Evolutionary conservation across 495 filamentous ascomycete species (phyloP), one percentile per base, ranked within the genome.

Genomic region (Tuber aestivum): DNA sequence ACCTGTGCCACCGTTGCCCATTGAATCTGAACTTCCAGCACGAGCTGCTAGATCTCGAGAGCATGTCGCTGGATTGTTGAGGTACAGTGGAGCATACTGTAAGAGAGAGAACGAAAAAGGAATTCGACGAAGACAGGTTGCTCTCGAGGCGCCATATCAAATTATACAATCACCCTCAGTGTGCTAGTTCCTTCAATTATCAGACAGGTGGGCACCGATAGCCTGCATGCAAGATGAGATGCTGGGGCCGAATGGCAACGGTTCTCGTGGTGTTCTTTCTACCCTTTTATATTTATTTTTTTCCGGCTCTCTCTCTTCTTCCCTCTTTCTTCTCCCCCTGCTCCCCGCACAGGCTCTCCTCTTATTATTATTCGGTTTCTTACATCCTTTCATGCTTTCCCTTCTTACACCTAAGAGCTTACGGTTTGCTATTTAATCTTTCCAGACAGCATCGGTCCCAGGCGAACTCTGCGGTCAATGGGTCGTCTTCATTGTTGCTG

Each of bases 161-260:
- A 18, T 35, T 65, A 35, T 65, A 32, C 56, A 18, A 35, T 27
- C 56, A 65, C 27, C 35, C 56, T 6, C 12, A 4, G 27, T 32
- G 56, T 32, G 56, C 56, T 27, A 65, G n/a, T 27, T 65, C 56
- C 32, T 18, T 65, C 56, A 65, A 65, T 65, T 32, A 1, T 20
- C 56, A 65, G 20, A 65, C 27, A 35, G 56, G n/a, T 65, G 56
- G 56, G 12, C 56, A 35, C 56, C 9, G 56, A 20, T 65, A 18
- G 27, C 20, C 56, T 20, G 56, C 56, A 65, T 65, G 56, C 56
- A 65, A 65, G 56, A 65, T 65, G 56, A 65, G 56, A 65, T 65
- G 27, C 14, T 65, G 56, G 56, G 14, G 14, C 56, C 56, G 14
- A 65, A 65, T 65, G 3, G 56, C 56, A 65, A 32, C 27, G 56